phyloP scores from a whole-genome alignment of 208 protist genomes.

The Trypanosoma boissoni region DNA sequence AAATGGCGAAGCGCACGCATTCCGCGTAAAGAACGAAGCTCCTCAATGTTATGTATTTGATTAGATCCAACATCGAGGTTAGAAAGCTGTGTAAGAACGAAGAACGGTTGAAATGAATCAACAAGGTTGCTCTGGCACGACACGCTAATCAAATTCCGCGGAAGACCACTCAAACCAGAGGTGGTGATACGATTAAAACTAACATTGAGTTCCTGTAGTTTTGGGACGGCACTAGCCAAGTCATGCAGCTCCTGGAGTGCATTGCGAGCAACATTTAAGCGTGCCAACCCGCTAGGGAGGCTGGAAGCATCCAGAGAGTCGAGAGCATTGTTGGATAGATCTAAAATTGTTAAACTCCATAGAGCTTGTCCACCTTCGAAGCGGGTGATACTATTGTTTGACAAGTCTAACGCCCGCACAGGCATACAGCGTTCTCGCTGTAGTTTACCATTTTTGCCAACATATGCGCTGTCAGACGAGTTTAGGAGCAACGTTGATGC shows the following conservation, averaged over 20 bases:
- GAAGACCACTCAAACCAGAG: conserved; percentile 34
- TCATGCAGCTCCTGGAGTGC: conserved; percentile 33
- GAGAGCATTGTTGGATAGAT: conserved; percentile 74
- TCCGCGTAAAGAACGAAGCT: conserved; percentile 30
- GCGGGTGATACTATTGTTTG: conserved; percentile 63
- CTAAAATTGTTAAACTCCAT: conserved; percentile 38
- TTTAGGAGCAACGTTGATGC: conserved; percentile 33
- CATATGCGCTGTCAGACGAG: conserved; percentile 10
- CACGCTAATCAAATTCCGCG: conserved; percentile 37
- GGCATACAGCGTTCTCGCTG: conserved; percentile 15
- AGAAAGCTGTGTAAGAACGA: conserved; percentile 30
- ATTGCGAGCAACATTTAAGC: conserved; percentile 61
- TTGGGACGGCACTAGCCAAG: conserved; percentile 34
- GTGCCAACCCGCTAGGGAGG: conserved; percentile 41
- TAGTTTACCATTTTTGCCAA: conserved; percentile 12
- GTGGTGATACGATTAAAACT: conserved; percentile 61
- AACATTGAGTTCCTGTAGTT: conserved; percentile 52
- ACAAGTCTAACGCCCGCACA: conserved; percentile 55
- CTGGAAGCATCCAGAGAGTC: conserved; percentile 28
- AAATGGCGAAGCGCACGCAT: conserved; percentile 51
- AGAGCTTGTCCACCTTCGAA: conserved; percentile 60
- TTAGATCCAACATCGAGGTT: conserved; percentile 54
- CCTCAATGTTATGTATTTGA: conserved; percentile 27
- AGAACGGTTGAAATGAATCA: conserved; percentile 38
- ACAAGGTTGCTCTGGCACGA: conserved; percentile 44